These are phyloP conservation scores for Mortierella sp. DNA, from an alignment of 371 early-diverging fungal species.

Conservation along the genomic window DNA sequence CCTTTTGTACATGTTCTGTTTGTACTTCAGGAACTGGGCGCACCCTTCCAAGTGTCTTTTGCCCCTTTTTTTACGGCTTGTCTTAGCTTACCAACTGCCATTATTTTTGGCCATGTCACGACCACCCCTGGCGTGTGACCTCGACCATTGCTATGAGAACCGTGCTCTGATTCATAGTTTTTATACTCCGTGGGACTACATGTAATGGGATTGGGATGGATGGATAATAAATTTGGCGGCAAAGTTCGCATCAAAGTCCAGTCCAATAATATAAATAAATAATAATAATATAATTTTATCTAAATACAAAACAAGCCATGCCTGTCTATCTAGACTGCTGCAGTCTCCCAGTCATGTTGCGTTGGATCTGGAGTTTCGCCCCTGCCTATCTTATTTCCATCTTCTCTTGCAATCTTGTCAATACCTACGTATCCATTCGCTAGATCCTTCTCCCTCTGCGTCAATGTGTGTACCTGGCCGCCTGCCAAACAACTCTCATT, in stretches of 20 bases:
- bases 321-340: neutral
- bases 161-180: no score
- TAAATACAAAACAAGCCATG: no score
- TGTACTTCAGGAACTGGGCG: neutral
- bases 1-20: neutral
- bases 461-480: constrained; percentile 15
- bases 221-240: no score
- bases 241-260: no score
- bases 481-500: constrained; percentile 31
- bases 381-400: neutral
- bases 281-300: neutral
- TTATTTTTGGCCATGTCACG: neutral
- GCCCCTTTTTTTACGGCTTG: neutral
- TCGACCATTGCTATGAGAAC: neutral
- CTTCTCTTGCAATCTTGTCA: constrained; percentile 28
- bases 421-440: constrained; percentile 32
- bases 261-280: neutral
- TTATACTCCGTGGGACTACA: no score
- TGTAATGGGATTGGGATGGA: no score
- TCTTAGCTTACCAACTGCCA: constrained; percentile 1
- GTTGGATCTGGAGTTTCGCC: constrained; percentile 25
- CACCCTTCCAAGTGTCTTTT: neutral
- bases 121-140: neutral
- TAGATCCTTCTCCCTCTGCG: constrained; percentile 7
- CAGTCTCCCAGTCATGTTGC: constrained; percentile 35